Percentiles rank a stretch among this genome's conserved stretches.
phyloP scores from a whole-genome alignment of 768 basidiomycete genomes.

The Agrocybe pediades region DNA sequence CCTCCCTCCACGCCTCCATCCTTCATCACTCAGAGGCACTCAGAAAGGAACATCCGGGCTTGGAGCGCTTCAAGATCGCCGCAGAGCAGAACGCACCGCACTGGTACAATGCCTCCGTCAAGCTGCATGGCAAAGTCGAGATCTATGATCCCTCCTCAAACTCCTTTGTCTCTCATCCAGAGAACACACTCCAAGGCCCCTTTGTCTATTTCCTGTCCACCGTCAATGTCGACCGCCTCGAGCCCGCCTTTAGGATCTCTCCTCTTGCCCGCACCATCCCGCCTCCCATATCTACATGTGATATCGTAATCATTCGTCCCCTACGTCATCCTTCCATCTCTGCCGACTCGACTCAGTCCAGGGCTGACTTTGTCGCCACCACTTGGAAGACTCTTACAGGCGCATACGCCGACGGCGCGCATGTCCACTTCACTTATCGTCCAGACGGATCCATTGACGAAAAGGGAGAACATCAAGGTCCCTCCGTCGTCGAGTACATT shows the following conservation, averaged over 20 bases:
- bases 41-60: slow-evolving; percentile 63
- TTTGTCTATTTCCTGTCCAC: slow-evolving; percentile 87
- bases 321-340: slow-evolving; percentile 51
- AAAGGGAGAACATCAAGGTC: slow-evolving; percentile 42
- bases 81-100: slow-evolving; percentile 72
- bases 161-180: slow-evolving; percentile 46
- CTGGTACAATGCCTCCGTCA: slow-evolving; percentile 68
- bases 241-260: slow-evolving; percentile 77
- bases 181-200: slow-evolving; percentile 60
- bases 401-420: slow-evolving; percentile 82
- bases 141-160: slow-evolving; percentile 59
- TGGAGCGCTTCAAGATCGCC: slow-evolving; percentile 84
- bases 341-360: slow-evolving; percentile 41
- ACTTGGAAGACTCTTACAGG: slow-evolving; percentile 52
- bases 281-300: slow-evolving; percentile 52
- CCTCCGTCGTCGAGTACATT: slow-evolving; percentile 72
- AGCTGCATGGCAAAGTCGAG: slow-evolving; percentile 52
- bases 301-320: slow-evolving; percentile 79
- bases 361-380: slow-evolving; percentile 54
- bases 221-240: slow-evolving; percentile 83
- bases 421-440: slow-evolving; percentile 62
- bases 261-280: slow-evolving; percentile 57
- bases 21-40: slow-evolving; percentile 80
- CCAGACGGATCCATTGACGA: slow-evolving; percentile 39
- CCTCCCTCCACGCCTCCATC: slow-evolving; percentile 80